Conservation (phyloP, 179 eudicot genomes). For the Nepenthes alata region DNA sequence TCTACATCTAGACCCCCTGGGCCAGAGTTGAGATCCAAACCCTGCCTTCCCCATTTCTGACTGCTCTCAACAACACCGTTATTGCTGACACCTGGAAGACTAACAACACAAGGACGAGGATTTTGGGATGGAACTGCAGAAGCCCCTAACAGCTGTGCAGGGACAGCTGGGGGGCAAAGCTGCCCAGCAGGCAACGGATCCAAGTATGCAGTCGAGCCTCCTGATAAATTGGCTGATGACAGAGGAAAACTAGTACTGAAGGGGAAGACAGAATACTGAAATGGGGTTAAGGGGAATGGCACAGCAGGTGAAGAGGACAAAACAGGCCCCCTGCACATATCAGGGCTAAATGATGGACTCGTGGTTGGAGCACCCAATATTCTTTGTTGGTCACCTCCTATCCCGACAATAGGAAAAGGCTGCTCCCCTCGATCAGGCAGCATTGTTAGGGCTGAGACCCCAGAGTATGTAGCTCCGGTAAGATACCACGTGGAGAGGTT, state of each 20-base stretch:
- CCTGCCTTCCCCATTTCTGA: conserved; percentile 35
- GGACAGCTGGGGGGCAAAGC: conserved; percentile 18
- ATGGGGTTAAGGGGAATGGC: conserved; percentile 21
- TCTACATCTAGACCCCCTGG: conserved; percentile 29
- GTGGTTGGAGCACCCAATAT: conserved; percentile 24
- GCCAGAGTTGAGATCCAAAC: conserved; percentile 41
- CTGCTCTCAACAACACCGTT: conserved; percentile 23
- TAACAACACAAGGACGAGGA: conserved; percentile 28
- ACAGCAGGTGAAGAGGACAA: conserved; percentile 38
- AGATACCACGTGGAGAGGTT: conserved; percentile 23
- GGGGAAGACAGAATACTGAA: conserved; percentile 37
- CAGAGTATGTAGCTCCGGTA: conserved; percentile 25
- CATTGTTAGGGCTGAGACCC: conserved; percentile 19
- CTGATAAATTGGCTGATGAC: conserved; percentile 21
- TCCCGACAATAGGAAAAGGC: conserved; percentile 23
- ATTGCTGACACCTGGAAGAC: conserved; percentile 18
- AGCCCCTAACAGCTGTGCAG: conserved; percentile 31
- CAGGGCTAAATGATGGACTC: conserved; percentile 19
- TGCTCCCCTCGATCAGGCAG: conserved; percentile 22
- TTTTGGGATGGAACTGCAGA: conserved; percentile 33
- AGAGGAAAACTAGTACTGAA: conserved; percentile 33
- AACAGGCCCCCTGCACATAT: conserved; percentile 27
- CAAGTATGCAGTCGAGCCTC: conserved; percentile 25
- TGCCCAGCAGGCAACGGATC: conserved; percentile 23
- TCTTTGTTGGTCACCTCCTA: conserved; percentile 18